Base-by-base conservation (phyloP, 192 early-diverging fungal genomes). In the Coemansia guatemalensis region DNA sequence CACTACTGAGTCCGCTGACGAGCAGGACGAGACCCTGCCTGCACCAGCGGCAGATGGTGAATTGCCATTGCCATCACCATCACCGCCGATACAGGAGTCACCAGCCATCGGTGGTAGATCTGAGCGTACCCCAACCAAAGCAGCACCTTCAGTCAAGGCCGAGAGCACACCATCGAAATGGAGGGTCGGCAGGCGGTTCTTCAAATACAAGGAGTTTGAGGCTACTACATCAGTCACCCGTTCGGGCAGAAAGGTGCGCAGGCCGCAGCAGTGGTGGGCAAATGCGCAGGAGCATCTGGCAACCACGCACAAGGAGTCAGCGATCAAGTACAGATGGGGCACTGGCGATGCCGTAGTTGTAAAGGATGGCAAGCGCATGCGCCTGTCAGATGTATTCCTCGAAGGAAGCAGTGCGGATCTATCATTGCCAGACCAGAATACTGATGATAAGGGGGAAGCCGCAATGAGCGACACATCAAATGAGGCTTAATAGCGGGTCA, bases 191-290 rank as follows among this genome's bases (percentile, higher is more conserved):
- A 39, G 60, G 35, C 52, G 51, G 20, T 53, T 55, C 24, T 65
- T 69, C 32, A 60, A 50, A 24, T 68, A 77, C 58, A 67, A 29
- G 9, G 62, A 68, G 33, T 65, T 64, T 8, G 48, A 63, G n/a
- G 49, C 58, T 33, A 32, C 56, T 2, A 47, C 67, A 18, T 69
- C 76, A 2, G 56, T 73, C 1, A 79, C 76, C 30, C 76, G 76
- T 5, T 79, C 76, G 3, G 76, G 76, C 18, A 53, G 76, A 50
- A 79, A 73, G 48, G 64, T 79, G 20, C 66, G 58, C 14, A 56
- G 30, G 53, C 76, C 76, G 14, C 60, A 73, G 32, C 70, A 79
- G 12, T 79, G 76, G 76, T 79, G 76, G 76, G 69, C 76, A 20
- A 73, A 79, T 21, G 76, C 76, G 26, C 67, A 69, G 51, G 76